Percentiles rank a stretch among this genome's conserved stretches.
Evolutionary conservation across 257 asterid species (phyloP).

Genomic region (Buddleja alternifolia): DNA sequence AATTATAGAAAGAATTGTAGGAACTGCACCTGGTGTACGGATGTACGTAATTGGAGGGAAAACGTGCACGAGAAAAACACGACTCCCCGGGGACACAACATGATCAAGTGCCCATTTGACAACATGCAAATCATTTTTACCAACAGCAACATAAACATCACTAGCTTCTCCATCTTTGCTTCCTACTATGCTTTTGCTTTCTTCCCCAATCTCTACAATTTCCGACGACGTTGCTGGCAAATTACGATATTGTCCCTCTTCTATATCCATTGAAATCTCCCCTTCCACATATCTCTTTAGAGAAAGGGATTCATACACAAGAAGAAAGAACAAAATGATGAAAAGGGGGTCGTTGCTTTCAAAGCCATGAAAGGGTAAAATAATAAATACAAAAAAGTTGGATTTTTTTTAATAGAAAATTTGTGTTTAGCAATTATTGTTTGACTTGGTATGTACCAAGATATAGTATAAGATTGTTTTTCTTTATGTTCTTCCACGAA

Average conservation of each 20-base stretch:
- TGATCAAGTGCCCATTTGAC: slow-evolving; percentile 76
- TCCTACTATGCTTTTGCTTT: slow-evolving; percentile 36
- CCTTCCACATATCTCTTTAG: slow-evolving; percentile 42
- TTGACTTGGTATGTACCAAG: slow-evolving; percentile 31
- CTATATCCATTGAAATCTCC: slow-evolving; percentile 25
- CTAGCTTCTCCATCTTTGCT: slow-evolving; percentile 39
- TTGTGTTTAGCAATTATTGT: slow-evolving; percentile 30
- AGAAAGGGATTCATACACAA: slow-evolving; percentile 35
- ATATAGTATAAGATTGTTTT: slow-evolving; percentile 7
- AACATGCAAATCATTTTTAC: slow-evolving; percentile 67
- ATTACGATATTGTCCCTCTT: slow-evolving; percentile 41
- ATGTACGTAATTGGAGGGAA: slow-evolving; percentile 63
- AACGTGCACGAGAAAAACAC: slow-evolving; percentile 62
- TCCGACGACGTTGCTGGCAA: slow-evolving; percentile 55
- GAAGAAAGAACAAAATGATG: slow-evolving; percentile 36
- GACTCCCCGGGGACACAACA: slow-evolving; percentile 53
- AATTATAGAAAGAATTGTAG: slow-evolving; percentile 1
- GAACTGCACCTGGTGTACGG: slow-evolving; percentile 62
- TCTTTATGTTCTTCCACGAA: slow-evolving; percentile 20
- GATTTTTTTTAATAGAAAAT: slow-evolving; percentile 30
- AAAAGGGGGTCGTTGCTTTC: slow-evolving; percentile 48
- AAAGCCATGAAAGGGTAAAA: slow-evolving; percentile 34
- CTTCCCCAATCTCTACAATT: slow-evolving; percentile 73
- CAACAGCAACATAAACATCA: slow-evolving; percentile 79
- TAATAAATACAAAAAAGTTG: slow-evolving; percentile 19